phyloP scores from a whole-genome alignment of 805 yeast genomes.

The Starmerella bombicola region DNA sequence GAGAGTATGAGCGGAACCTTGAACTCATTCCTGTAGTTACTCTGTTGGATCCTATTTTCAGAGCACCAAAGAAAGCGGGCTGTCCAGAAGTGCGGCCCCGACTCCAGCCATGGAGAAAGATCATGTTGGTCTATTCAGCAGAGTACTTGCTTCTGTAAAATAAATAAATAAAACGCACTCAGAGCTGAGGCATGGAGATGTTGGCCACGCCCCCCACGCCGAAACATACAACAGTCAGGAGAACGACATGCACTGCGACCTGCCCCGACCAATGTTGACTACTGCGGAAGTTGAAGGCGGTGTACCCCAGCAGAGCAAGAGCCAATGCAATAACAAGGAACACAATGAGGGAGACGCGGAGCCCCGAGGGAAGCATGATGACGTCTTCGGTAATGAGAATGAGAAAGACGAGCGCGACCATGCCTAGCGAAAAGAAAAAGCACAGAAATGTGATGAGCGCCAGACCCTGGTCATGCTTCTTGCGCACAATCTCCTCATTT shows the following conservation, averaged over 20 bases:
- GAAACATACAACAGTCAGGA: constrained; percentile 32
- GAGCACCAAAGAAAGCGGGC: too few species aligned
- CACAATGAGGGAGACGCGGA: constrained; percentile 18
- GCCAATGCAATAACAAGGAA: constrained; percentile 34
- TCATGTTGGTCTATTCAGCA: too few species aligned
- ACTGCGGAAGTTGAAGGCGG: constrained; percentile 35
- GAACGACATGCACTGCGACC: constrained; percentile 33
- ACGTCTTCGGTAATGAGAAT: constrained; percentile 32
- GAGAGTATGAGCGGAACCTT: too few species aligned
- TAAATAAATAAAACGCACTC: too few species aligned
- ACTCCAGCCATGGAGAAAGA: too few species aligned
- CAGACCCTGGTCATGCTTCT: constrained; percentile 34
- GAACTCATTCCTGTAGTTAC: too few species aligned
- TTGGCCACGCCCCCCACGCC: constrained; percentile 36
- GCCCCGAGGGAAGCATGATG: constrained; percentile 22
- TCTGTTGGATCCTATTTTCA: too few species aligned
- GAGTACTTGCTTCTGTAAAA: too few species aligned
- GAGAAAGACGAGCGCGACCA: constrained; percentile 33
- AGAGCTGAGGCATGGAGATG: constrained; percentile 9
- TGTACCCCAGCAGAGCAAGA: constrained; percentile 35
- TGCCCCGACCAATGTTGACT: constrained; percentile 35
- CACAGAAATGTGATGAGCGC: constrained; percentile 35
- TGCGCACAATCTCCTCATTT: constrained; percentile 7
- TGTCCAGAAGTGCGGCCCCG: too few species aligned
- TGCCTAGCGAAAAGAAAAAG: constrained; percentile 29